A percentile compares a stretch with the other conserved stretches of the same genome.
These are phyloP conservation scores for Metschnikowia baotianmanensis DNA, from an alignment of 805 yeast genomes.

Conservation along the genomic window DNA sequence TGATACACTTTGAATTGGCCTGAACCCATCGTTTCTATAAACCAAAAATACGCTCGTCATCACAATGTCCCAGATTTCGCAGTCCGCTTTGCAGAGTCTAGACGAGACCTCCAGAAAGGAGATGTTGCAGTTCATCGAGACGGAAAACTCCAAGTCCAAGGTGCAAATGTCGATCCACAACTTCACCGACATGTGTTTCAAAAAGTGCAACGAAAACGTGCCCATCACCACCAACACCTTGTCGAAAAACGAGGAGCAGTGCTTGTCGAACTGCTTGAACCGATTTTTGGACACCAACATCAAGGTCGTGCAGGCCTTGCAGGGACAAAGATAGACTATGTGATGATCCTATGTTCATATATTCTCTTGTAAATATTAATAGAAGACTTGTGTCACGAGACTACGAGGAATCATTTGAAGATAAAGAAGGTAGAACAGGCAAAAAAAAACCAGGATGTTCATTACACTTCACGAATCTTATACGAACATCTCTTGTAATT, in stretches of 20 bases:
- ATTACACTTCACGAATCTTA: background rate
- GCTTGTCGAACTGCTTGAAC: slow-evolving; percentile 79
- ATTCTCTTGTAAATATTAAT: slow-evolving; percentile 10
- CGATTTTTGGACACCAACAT: slow-evolving; percentile 86
- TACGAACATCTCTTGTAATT: slow-evolving; percentile 3
- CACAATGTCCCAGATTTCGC: slow-evolving; percentile 35
- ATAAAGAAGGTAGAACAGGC: background rate
- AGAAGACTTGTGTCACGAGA: background rate
- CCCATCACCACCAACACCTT: slow-evolving; percentile 49
- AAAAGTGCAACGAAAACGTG: slow-evolving; percentile 63
- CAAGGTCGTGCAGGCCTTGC: slow-evolving; percentile 64
- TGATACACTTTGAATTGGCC: background rate
- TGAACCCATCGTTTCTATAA: background rate
- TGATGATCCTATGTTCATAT: background rate
- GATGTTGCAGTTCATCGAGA: slow-evolving; percentile 69
- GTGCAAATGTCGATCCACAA: slow-evolving; percentile 83
- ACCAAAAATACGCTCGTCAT: background rate
- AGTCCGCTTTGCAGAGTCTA: slow-evolving; percentile 35
- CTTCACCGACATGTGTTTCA: slow-evolving; percentile 89
- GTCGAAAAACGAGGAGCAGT: slow-evolving; percentile 59
- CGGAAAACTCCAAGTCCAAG: slow-evolving; percentile 83
- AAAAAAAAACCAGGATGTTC: background rate
- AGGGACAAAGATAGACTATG: slow-evolving; percentile 27
- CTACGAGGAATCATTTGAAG: no score
- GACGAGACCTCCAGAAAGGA: slow-evolving; percentile 75